These are phyloP conservation scores for Meyerozyma sp. DNA, from an alignment of 1,139 yeast species.

Conservation along the genomic window DNA sequence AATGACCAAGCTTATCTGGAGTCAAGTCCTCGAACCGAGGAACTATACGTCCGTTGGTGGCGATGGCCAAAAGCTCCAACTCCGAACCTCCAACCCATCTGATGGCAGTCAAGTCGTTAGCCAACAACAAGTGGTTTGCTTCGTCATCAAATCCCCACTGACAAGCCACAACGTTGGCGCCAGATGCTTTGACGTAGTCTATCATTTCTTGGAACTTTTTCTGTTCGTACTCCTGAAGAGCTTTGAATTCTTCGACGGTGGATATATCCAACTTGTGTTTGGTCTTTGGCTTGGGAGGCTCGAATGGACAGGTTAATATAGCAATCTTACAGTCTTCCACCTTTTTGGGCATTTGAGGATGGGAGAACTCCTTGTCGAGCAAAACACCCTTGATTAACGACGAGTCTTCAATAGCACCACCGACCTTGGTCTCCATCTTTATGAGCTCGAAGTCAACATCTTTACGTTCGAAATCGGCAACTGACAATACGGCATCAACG, in stretches of 20 bases:
- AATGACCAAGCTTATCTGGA: slow-evolving; percentile 77
- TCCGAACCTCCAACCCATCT: slow-evolving; percentile 99
- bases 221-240: slow-evolving; percentile 86
- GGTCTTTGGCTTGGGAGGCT: slow-evolving; percentile 99
- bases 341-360: slow-evolving; percentile 93
- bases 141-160: slow-evolving; percentile 99
- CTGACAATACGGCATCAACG: slow-evolving; percentile 90
- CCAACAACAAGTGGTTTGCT: slow-evolving; percentile 87
- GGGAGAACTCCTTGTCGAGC: slow-evolving; percentile 93
- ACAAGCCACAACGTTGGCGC: slow-evolving; percentile 95
- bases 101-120: slow-evolving; percentile 88
- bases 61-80: slow-evolving; percentile 91
- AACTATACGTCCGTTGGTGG: slow-evolving; percentile 94
- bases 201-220: slow-evolving; percentile 91
- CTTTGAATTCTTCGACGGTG: slow-evolving; percentile 86
- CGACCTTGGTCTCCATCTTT: slow-evolving; percentile 92
- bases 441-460: slow-evolving; percentile 97
- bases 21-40: slow-evolving; percentile 93
- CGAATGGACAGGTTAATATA: slow-evolving; percentile 95
- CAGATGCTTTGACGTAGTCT: slow-evolving; percentile 74
- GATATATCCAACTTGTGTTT: slow-evolving; percentile 94
- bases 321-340: slow-evolving; percentile 85
- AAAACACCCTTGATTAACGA: slow-evolving; percentile 84
- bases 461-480: slow-evolving; percentile 85
- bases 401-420: slow-evolving; percentile 88